Evolutionary conservation across 176 grass and related monocot species (phyloP).

Genomic region (Eragrostis nindensis): DNA sequence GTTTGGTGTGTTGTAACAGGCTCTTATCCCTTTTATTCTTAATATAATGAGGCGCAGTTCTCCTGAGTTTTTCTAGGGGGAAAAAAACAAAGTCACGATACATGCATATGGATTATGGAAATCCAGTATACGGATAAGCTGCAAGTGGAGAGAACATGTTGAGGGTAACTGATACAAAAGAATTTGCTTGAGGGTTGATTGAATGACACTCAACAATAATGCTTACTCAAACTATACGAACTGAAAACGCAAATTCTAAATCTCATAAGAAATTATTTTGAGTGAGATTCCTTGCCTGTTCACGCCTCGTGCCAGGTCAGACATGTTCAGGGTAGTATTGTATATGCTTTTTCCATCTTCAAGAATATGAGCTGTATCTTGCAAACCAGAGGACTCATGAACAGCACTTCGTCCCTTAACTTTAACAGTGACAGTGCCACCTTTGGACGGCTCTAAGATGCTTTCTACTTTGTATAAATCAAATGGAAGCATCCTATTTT

Average conservation of each 20-base stretch:
- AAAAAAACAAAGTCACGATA: not conserved
- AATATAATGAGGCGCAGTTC: too few relatives aligned
- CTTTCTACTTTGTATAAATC: constrained; percentile 78
- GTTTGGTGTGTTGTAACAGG: too few relatives aligned
- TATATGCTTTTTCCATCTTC: constrained; percentile 92
- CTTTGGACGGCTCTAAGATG: constrained; percentile 61
- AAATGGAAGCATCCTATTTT: constrained; percentile 78
- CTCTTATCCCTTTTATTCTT: too few relatives aligned
- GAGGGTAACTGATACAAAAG: constrained; percentile 7
- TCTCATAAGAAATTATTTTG: constrained; percentile 7
- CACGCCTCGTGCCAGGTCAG: constrained; percentile 86
- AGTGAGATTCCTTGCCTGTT: constrained; percentile 69
- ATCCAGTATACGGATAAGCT: too few relatives aligned
- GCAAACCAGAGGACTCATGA: constrained; percentile 92
- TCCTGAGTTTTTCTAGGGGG: too few relatives aligned
- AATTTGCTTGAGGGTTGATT: constrained; percentile 8
- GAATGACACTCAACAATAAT: not conserved
- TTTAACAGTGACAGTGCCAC: constrained; percentile 83
- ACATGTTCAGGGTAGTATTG: constrained; percentile 95
- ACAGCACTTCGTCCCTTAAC: constrained; percentile 96
- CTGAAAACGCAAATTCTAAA: constrained; percentile 8
- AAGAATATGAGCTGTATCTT: constrained; percentile 93
- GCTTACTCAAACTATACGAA: constrained; percentile 5
- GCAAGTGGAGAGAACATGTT: constrained; percentile 11
- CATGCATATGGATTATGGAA: too few relatives aligned